Base-by-base conservation (phyloP, 257 asterid species). In the Scutellaria minor region DNA sequence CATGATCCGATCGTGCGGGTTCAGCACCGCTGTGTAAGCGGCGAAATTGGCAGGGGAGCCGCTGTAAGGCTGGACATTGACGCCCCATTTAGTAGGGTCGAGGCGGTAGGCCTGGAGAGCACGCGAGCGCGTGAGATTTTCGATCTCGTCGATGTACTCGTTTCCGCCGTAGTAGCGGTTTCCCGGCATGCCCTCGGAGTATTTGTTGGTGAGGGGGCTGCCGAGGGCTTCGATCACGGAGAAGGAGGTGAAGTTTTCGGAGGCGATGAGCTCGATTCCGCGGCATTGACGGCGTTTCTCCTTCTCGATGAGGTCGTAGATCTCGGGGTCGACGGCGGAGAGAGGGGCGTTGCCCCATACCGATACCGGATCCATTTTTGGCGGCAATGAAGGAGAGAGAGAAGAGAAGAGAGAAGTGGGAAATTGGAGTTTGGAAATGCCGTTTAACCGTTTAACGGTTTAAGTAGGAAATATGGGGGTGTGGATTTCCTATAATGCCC, bases 231-330 rank as follows among this genome's bases (percentile, higher is more conserved):
- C 88, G 64, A 85, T 85, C 1, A 85, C 90, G 75, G 88, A 88
- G 85, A 85, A 83, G 73, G 90, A 85, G 52, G 98, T 92, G 92
- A 92, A 90, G 48, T 92, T 92, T 75, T 92, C 96, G 1, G 98
- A 92, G 5, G 96, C 93, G 71, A 85, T 85, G 74, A 83, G 88
- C 85, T 85, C 90, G 83, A 85, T 85, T 7, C 90, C 88, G 72
- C 81, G 86, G 84, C 90, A 83, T 65, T 85, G 90, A 70, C 90
- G 90, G 81, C 88, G 88, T 64, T 85, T 85, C 72, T 85, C 90
- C 78, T 83, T 83, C 83, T 85, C 90, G 60, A 85, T 85, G 42
- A 85, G 90, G 65, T 85, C 90, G 71, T 83, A 76, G 85, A 85
- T 85, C 56, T 83, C 90, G 4, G 90, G 90, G 64, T 85, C 90